phyloP scores from a whole-genome alignment of 2,329 filamentous ascomycete species.

The Elsinoe ampelina region DNA sequence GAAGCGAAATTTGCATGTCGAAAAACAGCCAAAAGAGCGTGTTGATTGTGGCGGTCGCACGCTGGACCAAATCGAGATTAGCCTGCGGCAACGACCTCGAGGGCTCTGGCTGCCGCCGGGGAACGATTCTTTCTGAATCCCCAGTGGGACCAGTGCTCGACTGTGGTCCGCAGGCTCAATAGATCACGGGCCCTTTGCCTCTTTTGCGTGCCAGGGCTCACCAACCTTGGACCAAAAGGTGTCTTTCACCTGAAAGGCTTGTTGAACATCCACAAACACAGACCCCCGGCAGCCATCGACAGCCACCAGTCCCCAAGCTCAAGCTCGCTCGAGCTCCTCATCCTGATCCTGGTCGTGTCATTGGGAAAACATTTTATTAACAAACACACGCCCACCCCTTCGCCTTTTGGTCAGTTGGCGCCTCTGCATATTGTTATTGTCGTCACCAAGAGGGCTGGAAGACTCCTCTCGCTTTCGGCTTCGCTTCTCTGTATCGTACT shows the following conservation, averaged over 20 bases:
- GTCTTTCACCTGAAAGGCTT: no score
- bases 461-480: not conserved
- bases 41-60: not conserved
- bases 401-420: not conserved
- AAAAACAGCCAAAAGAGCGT: not conserved
- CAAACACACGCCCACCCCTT: not conserved
- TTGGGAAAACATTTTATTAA: not conserved
- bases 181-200: slow-evolving; percentile 11
- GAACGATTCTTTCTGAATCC: slow-evolving; percentile 7
- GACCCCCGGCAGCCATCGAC: not conserved
- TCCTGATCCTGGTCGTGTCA: slow-evolving; percentile 4
- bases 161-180: slow-evolving; percentile 5
- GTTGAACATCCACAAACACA: slow-evolving; percentile 2
- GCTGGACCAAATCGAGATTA: not conserved
- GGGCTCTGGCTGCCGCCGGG: not conserved
- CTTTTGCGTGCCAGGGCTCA: not conserved
- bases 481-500: not conserved
- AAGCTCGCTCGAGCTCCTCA: not conserved
- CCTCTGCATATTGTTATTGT: not conserved
- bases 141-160: no score
- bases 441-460: not conserved
- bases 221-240: no score
- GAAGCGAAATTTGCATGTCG: slow-evolving; percentile 8
- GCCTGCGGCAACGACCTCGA: not conserved
- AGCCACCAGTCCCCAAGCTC: not conserved